Conservation (phyloP, 768 basidiomycete species). For the Auriscalpium orientale region DNA sequence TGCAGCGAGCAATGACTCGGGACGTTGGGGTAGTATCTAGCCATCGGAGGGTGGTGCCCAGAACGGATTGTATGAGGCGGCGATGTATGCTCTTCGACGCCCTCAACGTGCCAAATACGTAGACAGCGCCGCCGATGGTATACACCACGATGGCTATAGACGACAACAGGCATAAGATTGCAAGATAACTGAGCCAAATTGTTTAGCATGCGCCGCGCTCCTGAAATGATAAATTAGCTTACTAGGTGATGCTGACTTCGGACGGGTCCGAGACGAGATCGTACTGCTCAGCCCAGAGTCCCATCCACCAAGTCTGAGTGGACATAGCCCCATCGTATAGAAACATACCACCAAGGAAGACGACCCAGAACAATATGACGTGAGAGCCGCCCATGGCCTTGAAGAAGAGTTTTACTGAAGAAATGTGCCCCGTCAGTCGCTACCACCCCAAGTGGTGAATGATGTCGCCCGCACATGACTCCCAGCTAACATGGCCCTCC, state of each 20-base stretch:
- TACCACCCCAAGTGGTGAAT: background rate
- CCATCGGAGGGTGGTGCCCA: conserved; percentile 55
- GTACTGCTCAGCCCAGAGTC: conserved; percentile 39
- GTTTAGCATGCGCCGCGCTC: conserved; percentile 1
- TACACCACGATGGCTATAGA: background rate
- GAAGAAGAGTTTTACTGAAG: conserved; percentile 23
- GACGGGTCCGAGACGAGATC: conserved; percentile 22
- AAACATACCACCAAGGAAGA: conserved; percentile 14
- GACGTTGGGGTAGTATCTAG: conserved; percentile 43
- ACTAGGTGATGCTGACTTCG: conserved; percentile 29
- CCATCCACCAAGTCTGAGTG: conserved; percentile 36
- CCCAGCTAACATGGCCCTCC: conserved; percentile 50
- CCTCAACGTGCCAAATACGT: conserved; percentile 40
- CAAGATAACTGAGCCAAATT: conserved; percentile 36
- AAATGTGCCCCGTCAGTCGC: background rate
- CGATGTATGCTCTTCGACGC: conserved; percentile 50
- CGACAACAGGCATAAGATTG: conserved; percentile 25
- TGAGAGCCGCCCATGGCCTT: conserved; percentile 19
- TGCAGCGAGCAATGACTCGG: conserved; percentile 60
- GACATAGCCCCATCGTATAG: conserved; percentile 17
- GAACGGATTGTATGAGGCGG: conserved; percentile 41
- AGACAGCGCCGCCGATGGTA: conserved; percentile 22
- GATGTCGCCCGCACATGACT: conserved; percentile 23
- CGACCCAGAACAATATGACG: conserved; percentile 26
- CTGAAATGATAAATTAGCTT: background rate